Evolutionary conservation across 169 alveolate species (phyloP).

Genomic region (Plasmodium vivax): DNA sequence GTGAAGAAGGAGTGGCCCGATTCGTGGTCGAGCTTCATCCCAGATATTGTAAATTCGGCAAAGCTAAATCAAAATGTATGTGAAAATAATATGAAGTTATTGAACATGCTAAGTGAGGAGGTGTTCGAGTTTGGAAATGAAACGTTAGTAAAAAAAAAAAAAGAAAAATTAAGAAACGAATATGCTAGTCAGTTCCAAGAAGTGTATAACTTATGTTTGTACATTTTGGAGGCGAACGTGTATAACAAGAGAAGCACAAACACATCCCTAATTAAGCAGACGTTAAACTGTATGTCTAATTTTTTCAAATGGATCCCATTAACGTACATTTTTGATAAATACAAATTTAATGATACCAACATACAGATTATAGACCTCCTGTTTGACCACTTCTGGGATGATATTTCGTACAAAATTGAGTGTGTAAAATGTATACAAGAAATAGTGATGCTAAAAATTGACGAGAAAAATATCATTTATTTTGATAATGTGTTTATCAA

Average conservation of each 20-base stretch:
- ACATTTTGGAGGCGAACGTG: constrained; percentile 89
- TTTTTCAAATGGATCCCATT: constrained; percentile 96
- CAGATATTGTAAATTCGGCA: constrained; percentile 97
- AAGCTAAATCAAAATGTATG: constrained; percentile 95
- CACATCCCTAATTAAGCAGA: constrained; percentile 89
- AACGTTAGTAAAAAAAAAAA: constrained; percentile 89
- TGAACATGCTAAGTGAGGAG: constrained; percentile 97
- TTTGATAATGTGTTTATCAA: constrained; percentile 80
- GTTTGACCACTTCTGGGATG: constrained; percentile 93
- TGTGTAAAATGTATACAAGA: constrained; percentile 94
- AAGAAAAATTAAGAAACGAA: constrained; percentile 85
- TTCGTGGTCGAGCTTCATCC: constrained; percentile 98
- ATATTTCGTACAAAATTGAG: constrained; percentile 90
- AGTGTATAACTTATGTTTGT: constrained; percentile 91
- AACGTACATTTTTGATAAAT: constrained; percentile 93
- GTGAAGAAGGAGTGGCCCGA: constrained; percentile 99
- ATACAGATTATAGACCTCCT: constrained; percentile 83
- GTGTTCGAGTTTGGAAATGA: constrained; percentile 94
- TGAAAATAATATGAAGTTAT: constrained; percentile 97
- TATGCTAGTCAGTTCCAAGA: constrained; percentile 86
- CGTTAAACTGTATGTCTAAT: constrained; percentile 93
- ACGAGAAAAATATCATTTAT: constrained; percentile 79
- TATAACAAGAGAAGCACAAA: constrained; percentile 87
- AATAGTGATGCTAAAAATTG: constrained; percentile 88
- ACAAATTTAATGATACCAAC: constrained; percentile 78